Percentiles rank a stretch among this genome's conserved stretches.
phyloP scores from a whole-genome alignment of 2,329 filamentous ascomycete genomes.

The Fragosphaeria purpurea region DNA sequence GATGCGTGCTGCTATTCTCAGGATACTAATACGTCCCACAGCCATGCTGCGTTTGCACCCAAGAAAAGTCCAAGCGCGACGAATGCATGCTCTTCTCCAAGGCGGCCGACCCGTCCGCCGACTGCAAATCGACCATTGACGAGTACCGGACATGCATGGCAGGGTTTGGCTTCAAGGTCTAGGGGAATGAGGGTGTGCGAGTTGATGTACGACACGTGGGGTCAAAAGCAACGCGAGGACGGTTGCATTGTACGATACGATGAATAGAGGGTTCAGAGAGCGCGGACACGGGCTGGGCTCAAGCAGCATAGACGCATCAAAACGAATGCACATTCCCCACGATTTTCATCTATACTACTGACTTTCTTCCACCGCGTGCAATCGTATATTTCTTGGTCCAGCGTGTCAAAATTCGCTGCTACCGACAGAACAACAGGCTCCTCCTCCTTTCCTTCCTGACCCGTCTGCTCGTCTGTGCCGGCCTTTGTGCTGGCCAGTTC shows the following conservation, averaged over 20 bases:
- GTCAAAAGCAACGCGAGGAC: neutral
- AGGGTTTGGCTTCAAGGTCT: slow-evolving; percentile 77
- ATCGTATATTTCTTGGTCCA: no score
- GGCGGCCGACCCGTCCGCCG: slow-evolving; percentile 67
- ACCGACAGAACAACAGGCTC: no score
- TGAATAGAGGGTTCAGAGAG: no score
- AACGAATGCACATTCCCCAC: neutral
- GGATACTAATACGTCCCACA: slow-evolving; percentile 29
- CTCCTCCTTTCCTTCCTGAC: no score
- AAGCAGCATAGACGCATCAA: no score
- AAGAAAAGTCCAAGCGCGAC: slow-evolving; percentile 84
- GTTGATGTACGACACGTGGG: neutral
- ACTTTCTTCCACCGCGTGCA: no score
- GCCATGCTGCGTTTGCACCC: slow-evolving; percentile 97
- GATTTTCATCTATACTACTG: neutral
- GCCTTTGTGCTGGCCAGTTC: no score
- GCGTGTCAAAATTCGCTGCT: no score
- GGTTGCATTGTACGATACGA: slow-evolving; percentile 6
- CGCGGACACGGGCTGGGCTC: no score
- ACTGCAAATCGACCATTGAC: slow-evolving; percentile 73
- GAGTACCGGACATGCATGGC: slow-evolving; percentile 90
- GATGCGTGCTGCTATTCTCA: no score
- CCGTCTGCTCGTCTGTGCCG: no score
- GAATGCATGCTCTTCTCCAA: slow-evolving; percentile 99
- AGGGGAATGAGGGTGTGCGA: slow-evolving; percentile 3